Evolutionary conservation across 371 early-diverging fungal species (phyloP), one percentile per base, ranked within the genome.

Genomic region (Apophysomyces elegans): DNA sequence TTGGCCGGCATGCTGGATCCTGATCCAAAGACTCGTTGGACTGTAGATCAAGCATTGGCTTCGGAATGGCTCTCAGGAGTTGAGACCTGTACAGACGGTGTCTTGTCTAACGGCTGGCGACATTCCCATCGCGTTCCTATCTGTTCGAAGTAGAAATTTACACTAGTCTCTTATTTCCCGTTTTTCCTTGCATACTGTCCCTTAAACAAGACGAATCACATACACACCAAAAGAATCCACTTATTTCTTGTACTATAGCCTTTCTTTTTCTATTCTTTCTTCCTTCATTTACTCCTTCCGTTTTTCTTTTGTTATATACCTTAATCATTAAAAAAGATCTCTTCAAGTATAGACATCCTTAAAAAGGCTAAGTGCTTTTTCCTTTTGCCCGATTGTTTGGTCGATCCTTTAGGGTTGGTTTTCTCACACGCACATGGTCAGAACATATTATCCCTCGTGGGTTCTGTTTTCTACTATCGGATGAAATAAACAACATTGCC

Each of bases 1-100:
- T 58, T 82, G 37, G 70, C 71, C 9, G 75, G 74, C 6, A 82
- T 86, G 76, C 13, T 86, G 39, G 84, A 86, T 62, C 85, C 83
- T 13, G 67, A 83, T 37, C 77, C 84, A 2, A 56, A 70, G 6
- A 78, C 78, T 12, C 78, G 86, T 26, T 83, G 77, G 79, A 80
- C 77, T 9, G 75, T 76, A 7, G 64, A 65, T 35, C 77, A 78
- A 45, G 79, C 76, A 5, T 65, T 86, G 7, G 78, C 77, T 8
- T 75, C 78, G 4, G 68, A 68, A 4, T 86, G 86, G 86, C 65
- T 85, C 58, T 57, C 76, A 12, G 56, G 57, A 5, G 62, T 77
- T 8, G 83, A 84, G 37, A 62, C 76, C 37, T 86, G 86, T 62
- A 68, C 77, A 18, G 79, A 83, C 6, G 76, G 80, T 6, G 70